Percentiles rank a stretch among this genome's conserved stretches.
Conservation (phyloP, 2,329 filamentous ascomycete genomes). For the Paraphoma chrysanthemicola region DNA sequence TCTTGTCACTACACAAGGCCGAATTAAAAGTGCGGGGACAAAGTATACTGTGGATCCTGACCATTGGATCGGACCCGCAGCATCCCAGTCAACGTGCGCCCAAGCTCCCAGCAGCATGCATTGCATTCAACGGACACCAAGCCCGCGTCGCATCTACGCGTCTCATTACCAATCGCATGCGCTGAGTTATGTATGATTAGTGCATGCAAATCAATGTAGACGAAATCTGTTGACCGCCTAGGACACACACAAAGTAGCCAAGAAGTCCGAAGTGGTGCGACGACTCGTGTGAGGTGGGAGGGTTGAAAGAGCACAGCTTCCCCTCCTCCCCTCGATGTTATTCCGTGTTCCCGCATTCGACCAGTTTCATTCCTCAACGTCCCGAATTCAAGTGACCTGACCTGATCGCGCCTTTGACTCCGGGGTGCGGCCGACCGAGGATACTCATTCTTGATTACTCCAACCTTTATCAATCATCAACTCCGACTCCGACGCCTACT, state of each 20-base stretch:
- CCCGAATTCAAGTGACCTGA: neutral
- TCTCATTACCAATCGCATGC: slow-evolving; percentile 12
- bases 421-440: neutral
- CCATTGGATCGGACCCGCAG: slow-evolving; percentile 17
- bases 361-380: neutral
- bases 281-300: neutral
- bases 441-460: neutral
- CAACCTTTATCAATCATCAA: neutral
- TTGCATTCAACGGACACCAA: neutral
- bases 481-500: neutral
- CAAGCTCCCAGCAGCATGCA: slow-evolving; percentile 17
- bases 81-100: slow-evolving; percentile 9
- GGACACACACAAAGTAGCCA: neutral
- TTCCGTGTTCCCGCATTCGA: neutral
- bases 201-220: slow-evolving; percentile 3
- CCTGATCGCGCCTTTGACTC: neutral
- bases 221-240: slow-evolving; percentile 11
- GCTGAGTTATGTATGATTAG: slow-evolving; percentile 15
- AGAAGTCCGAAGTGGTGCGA: slow-evolving; percentile 1
- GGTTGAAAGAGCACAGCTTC: slow-evolving; percentile 2
- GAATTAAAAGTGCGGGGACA: slow-evolving; percentile 23
- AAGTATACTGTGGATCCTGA: slow-evolving; percentile 8
- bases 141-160: slow-evolving; percentile 1
- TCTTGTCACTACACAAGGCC: neutral
- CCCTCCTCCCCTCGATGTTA: neutral